Percentiles rank a stretch among this genome's conserved stretches.
phyloP scores from a whole-genome alignment of 768 basidiomycete genomes.

The Tylopilus rubrobrunneus region DNA sequence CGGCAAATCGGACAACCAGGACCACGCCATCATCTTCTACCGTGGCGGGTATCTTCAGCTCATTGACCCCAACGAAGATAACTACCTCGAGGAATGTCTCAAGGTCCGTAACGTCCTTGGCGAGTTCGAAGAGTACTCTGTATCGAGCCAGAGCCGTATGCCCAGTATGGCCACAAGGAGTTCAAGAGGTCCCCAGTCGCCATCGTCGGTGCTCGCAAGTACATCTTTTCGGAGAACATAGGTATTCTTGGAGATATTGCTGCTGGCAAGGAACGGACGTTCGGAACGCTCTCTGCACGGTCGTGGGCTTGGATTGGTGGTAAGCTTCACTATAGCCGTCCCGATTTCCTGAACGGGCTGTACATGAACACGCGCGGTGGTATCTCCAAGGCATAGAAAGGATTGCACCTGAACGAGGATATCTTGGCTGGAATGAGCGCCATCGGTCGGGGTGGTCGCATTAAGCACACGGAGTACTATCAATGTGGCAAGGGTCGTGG shows the following conservation, averaged over 20 bases:
- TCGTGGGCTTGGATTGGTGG: conserved; percentile 97
- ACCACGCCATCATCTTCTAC: conserved; percentile 99
- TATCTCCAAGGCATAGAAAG: conserved; percentile 98
- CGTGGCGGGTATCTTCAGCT: conserved; percentile 99
- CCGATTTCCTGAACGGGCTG: conserved; percentile 96
- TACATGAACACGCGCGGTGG: conserved; percentile 99
- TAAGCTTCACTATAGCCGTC: conserved; percentile 98
- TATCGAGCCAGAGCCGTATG: conserved; percentile 86
- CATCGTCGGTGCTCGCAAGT: conserved; percentile 98
- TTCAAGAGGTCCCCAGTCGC: conserved; percentile 88
- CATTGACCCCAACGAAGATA: conserved; percentile 99
- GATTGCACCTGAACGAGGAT: conserved; percentile 98
- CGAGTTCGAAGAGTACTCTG: conserved; percentile 92
- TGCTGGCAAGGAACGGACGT: conserved; percentile 99
- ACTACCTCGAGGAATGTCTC: conserved; percentile 98
- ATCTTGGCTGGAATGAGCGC: conserved; percentile 99
- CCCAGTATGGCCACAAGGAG: conserved; percentile 84
- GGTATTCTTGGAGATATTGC: conserved; percentile 92
- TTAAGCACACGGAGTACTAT: conserved; percentile 99
- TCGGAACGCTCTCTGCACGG: conserved; percentile 95
- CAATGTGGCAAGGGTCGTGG: conserved; percentile 99
- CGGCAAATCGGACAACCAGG: conserved; percentile 99
- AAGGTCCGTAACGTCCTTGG: conserved; percentile 98
- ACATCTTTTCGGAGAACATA: conserved; percentile 53
- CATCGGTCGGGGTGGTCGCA: conserved; percentile 91